These are phyloP conservation scores for Hamigera avellanea DNA, from an alignment of 495 filamentous ascomycete species.

Conservation along the genomic window DNA sequence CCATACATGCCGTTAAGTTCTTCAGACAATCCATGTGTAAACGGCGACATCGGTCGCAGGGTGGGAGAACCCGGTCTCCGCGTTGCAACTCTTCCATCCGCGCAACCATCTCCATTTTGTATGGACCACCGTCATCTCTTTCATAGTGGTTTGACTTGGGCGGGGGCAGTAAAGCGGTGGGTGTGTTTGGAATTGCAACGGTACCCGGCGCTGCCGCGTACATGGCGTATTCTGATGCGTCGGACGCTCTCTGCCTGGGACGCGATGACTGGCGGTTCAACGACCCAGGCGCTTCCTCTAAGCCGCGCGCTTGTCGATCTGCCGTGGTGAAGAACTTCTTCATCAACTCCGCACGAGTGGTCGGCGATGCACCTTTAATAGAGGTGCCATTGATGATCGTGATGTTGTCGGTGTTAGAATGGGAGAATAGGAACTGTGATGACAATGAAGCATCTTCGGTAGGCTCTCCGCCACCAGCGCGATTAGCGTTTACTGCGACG, in stretches of 20 bases:
- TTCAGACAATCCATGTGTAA: conserved; percentile 74
- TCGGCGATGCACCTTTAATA: conserved; percentile 41
- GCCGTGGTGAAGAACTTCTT: conserved; percentile 48
- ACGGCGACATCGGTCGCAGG: conserved; percentile 73
- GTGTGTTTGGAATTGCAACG: conserved; percentile 40
- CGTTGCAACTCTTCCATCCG: conserved; percentile 65
- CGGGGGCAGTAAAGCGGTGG: conserved; percentile 37
- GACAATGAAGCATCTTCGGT: conserved; percentile 21
- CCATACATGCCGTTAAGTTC: conserved; percentile 73
- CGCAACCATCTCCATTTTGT: conserved; percentile 54
- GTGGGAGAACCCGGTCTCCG: conserved; percentile 61
- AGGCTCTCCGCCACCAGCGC: conserved; percentile 17
- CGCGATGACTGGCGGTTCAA: conserved; percentile 19
- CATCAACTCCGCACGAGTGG: conserved; percentile 39
- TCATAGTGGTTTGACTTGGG: conserved; percentile 37
- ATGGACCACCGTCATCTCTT: conserved; percentile 49
- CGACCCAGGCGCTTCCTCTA: conserved; percentile 18
- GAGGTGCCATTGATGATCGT: conserved; percentile 39
- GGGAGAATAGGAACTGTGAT: conserved; percentile 31
- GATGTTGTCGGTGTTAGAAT: conserved; percentile 33
- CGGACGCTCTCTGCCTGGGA: conserved; percentile 24
- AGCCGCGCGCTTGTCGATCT: conserved; percentile 33
- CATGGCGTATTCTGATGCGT: conserved; percentile 26
- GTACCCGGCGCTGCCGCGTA: conserved; percentile 27
- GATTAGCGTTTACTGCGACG: conserved; percentile 44